Base-by-base conservation (phyloP, 2,329 filamentous ascomycete species). In the Fusarium sp. region DNA sequence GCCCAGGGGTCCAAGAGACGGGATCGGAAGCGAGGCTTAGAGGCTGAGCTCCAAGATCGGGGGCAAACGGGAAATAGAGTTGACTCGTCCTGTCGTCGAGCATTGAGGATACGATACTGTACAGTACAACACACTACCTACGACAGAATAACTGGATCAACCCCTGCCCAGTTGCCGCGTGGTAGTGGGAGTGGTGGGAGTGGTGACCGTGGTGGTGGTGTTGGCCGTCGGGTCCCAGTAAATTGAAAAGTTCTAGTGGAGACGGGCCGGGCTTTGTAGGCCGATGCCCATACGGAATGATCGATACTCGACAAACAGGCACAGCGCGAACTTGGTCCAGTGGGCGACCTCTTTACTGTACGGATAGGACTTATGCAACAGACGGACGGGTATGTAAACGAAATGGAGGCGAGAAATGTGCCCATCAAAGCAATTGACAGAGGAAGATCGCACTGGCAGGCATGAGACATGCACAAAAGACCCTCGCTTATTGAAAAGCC, bases 111-210 rank as follows among this genome's bases (percentile, higher is more conserved):
- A 65, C 61, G 61, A 30, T 48, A 52, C 63, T 38, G 54, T 67
- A 41, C 55, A 37, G 49, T 67, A 48, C 45, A 32, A 46, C 49
- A 58, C 62, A 58, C 62, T 32, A 55, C 30, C 30, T 35, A 48
- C 53, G 30, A 23, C 32, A 57, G 32, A 60, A 38, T 40, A 67
- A 67, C 32, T 67, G 64, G 64, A 62, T 63, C 67, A 61, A 60
- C 73, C 73, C 73, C 73, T 75, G 71, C 60, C 62, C 64, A 67
- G 71, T 69, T 75, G 71, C 69, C 72, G 64, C 64, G 69, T 75
- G 71, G 73, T 64, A 70, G 68, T 63, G 58, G 64, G 69, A 52
- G 73, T 74, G 64, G 71, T 74, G 71, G 71, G 57, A 69, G 71
- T 74, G 73, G 71, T 75, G 73, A 66, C 68, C 69, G 73, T 71